Base-by-base conservation (phyloP, 441 rosid species). In the Populus tomentosa region DNA sequence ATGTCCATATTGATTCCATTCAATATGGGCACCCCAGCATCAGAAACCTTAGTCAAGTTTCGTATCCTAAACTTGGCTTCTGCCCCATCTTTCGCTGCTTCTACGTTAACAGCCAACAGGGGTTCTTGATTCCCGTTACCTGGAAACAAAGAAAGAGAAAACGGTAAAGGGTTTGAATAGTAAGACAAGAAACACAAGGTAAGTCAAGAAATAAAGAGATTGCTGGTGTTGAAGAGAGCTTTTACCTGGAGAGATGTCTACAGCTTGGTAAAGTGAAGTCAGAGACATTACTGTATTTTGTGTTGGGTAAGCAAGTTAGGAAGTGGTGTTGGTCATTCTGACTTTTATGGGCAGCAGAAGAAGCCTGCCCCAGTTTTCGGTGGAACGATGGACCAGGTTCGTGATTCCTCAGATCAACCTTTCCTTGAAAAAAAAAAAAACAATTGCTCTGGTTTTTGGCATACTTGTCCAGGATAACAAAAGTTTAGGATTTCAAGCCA, bases 11-110 rank as follows among this genome's bases (percentile, higher is more conserved):
- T 70, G 35, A 95, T 73, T 23, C 89, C 91, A 64, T 46, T 84
- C 65, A 93, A 82, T 10, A 93, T 90, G 73, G 77, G 76, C 75
- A 66, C 69, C 21, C 93, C 95, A 3, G 78, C 82, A n/a, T 89
- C 89, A 14, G 91, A 76, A 62, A 76, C 76, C 78, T 86, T 85
- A 33, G 73, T 89, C 85, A 94, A 78, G 70, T 85, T 87, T 1
- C 81, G 75, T 42, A 92, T 76, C 20, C 84, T 80, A 24, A 92
- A 86, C 87, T 90, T 91, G 28, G 80, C 64, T 71, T 65, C 32
- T 30, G 63, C 84, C 0, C 67, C 68, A 42, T n/a, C 81, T 1
- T 23, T 14, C 9, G 16, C 70, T 7, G 50, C 53, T 32, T 40
- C 63, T 10, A 69, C 38, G 18, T 88, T 88, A 35, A 87, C 82